Percentiles rank a stretch among this genome's conserved stretches.
Conservation (phyloP, 2,329 filamentous ascomycete species). For the Eutypella sp. region DNA sequence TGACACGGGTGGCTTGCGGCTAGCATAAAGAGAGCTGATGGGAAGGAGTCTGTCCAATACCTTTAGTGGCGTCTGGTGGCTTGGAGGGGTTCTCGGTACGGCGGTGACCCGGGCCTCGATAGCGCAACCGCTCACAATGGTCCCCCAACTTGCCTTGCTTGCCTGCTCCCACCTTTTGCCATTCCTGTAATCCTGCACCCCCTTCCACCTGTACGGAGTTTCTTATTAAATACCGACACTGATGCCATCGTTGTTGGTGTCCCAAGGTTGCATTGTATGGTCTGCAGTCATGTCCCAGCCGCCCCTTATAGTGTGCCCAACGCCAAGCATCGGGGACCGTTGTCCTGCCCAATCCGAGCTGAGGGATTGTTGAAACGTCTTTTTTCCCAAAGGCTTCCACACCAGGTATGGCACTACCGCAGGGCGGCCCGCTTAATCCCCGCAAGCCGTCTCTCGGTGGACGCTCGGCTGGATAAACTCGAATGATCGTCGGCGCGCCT, state of each 20-base stretch:
- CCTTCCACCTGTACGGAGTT: background rate
- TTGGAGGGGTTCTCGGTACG: background rate
- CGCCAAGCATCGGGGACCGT: background rate
- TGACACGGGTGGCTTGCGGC: background rate
- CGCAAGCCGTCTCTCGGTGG: background rate
- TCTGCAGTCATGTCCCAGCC: background rate
- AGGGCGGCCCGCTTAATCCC: background rate
- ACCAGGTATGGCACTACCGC: too few species aligned
- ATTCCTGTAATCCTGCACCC: background rate
- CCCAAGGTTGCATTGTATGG: background rate
- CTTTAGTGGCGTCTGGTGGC: background rate
- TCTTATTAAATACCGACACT: constrained; percentile 1
- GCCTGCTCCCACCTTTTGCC: background rate
- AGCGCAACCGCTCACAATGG: background rate
- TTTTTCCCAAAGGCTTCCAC: background rate
- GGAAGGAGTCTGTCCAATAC: background rate
- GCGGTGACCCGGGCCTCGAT: background rate
- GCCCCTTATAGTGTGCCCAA: background rate
- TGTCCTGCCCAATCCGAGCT: background rate
- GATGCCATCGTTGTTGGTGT: background rate
- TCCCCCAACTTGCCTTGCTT: background rate
- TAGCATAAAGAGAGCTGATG: background rate
- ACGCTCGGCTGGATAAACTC: background rate
- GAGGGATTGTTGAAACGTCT: background rate
- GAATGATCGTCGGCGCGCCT: background rate